phyloP scores from a whole-genome alignment of 768 basidiomycete genomes.

The Paxillus involutus region DNA sequence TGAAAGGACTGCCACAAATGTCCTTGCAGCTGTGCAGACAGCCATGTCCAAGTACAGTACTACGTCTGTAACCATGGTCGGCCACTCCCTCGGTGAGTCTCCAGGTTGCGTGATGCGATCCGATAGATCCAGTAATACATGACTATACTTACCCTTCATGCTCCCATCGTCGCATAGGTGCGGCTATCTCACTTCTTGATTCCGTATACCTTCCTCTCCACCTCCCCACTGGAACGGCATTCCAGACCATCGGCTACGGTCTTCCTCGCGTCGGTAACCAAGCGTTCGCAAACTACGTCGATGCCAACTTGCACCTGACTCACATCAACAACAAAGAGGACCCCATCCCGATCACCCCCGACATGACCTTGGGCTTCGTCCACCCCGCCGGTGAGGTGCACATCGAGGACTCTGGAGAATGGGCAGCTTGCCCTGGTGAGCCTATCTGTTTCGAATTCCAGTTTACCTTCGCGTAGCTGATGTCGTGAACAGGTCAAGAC shows the following conservation, averaged over 20 bases:
- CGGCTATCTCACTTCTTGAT: constrained; percentile 37
- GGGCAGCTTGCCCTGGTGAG: constrained; percentile 55
- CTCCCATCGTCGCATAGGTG: constrained; percentile 20
- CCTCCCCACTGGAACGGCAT: constrained; percentile 32
- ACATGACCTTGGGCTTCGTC: constrained; percentile 37
- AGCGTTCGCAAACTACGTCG: constrained; percentile 58
- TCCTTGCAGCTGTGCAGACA: constrained; percentile 45
- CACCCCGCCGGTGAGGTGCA: constrained; percentile 45
- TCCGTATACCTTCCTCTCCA: constrained; percentile 40
- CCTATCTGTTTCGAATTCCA: neutral
- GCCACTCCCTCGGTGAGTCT: constrained; percentile 40
- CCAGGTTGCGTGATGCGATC: neutral
- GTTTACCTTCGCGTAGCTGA: neutral
- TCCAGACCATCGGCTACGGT: constrained; percentile 34
- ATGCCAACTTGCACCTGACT: constrained; percentile 43
- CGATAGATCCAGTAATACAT: neutral
- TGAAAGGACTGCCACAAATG: constrained; percentile 37
- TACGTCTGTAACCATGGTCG: constrained; percentile 42
- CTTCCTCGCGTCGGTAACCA: constrained; percentile 52
- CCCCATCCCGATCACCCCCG: constrained; percentile 35
- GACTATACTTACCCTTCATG: neutral
- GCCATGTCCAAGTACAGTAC: constrained; percentile 36
- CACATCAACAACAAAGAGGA: constrained; percentile 56
- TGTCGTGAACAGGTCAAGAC: constrained; percentile 4
- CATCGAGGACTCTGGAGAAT: constrained; percentile 44